Evolutionary conservation across 2,329 filamentous ascomycete species (phyloP), one percentile per base, ranked within the genome.

Genomic region (Penicillium crustosum): DNA sequence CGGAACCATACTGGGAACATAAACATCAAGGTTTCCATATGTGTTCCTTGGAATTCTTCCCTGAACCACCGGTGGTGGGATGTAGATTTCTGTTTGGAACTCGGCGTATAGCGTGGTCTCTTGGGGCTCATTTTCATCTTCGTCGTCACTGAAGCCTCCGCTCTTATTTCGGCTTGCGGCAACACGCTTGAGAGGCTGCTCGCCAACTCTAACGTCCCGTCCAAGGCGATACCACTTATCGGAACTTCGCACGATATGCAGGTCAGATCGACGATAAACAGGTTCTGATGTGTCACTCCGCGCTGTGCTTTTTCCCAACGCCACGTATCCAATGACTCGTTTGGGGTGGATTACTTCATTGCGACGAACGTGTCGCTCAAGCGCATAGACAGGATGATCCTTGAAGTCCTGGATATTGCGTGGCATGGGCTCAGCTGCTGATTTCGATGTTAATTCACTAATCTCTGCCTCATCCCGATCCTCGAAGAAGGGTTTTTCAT

Each of bases 201-300:
- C 90, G 15, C 89, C 86, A 0, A 85, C 77, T 64, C 86, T 90
- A 8, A 99, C 85, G 62, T 92, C 88, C 27, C 91, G 83, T 0
- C 94, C 94, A 59, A 93, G 77, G 2, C 93, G 86, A 73, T 94
- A 97, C 95, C 94, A 99, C 62, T 89, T 91, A 64, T 96, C 91
- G 3, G 86, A 87, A 61, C 87, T 95, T 61, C 87, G 85, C 1
- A 91, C 91, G 6, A 86, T 69, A 52, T 90, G 86, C 0, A 99
- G 91, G 70, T 97, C 91, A 48, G 82, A 82, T 4, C 94, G 84
- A 25, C 93, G 86, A 71, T 91, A 99, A 0, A 99, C 88, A 51
- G 85, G 84, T 71, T 96, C 93, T 60, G 93, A 77, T 0, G 78
- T 68, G 43, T 80, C 78, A 68, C 61, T 83, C 75, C 77, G 73